Base-by-base conservation (phyloP, 192 early-diverging fungal genomes). In the Anaeromyces robustus region DNA sequence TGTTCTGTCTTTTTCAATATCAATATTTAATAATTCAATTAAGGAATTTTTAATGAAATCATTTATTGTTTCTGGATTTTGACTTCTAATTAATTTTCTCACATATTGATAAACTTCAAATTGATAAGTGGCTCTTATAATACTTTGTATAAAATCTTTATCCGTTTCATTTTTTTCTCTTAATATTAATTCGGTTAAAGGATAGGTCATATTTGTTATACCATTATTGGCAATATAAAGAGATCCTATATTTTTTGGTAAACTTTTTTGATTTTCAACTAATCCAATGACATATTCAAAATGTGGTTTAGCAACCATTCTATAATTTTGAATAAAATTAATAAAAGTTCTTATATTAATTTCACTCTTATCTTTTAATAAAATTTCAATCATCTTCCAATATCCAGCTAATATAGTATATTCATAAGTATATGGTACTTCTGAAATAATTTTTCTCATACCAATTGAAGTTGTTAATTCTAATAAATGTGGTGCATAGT, bases 391-490 rank as follows among this genome's bases (percentile, higher is more conserved):
- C 77, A 86, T 29, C 30, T 80, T 82, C 80, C 80, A 82, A 34
- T 85, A 78, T 11, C 84, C 84, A 0, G 34, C 80, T 29, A 85
- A 34, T 17, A 84, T 22, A 0, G 84, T 83, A 68, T 85, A 85
- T 28, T 82, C 84, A 80, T 83, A 79, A 22, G 84, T 85, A 81
- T 80, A 85, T 14, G 83, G 83, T 12, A 85, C 81, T 29, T 85
- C 84, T 34, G 78, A 79, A 31, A 85, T 78, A 31, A 85, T 19
- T 19, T 81, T 80, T 28, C 84, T 80, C 84, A 85, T 85, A 19
- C 84, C 84, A 31, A 85, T 80, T 52, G 79, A 80, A 29, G 84
- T 79, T n/a, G 78, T 77, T 29, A 43, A 85, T 81, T 85, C 84
- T 22, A 85, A 59, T 29, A 85, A 59, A 26, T 77, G 77, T n/a